Evolutionary conservation across 2,329 filamentous ascomycete species (phyloP).

Genomic region (Sarocladium brachiariae): DNA sequence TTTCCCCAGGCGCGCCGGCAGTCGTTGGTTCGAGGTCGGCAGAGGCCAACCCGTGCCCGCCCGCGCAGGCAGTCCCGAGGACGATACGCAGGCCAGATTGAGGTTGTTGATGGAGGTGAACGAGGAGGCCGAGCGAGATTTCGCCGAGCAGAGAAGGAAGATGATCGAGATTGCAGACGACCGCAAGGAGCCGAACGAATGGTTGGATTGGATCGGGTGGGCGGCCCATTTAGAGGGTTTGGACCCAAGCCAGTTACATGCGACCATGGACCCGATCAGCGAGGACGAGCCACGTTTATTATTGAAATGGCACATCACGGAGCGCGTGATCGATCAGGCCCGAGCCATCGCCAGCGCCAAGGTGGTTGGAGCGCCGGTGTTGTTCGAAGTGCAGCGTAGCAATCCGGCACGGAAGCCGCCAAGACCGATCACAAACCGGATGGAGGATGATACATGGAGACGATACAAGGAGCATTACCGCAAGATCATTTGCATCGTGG

Average conservation of each 20-base stretch:
- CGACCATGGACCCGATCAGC: background rate
- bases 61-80: background rate
- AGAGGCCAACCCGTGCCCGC: background rate
- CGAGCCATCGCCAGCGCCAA: background rate
- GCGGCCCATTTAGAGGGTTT: background rate
- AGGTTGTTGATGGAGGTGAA: background rate
- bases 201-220: background rate
- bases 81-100: background rate
- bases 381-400: background rate
- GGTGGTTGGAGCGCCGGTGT: background rate
- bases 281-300: background rate
- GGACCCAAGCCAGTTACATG: background rate
- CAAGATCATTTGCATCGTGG: conserved; percentile 7
- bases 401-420: background rate
- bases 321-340: background rate
- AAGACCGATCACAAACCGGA: background rate
- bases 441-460: conserved; percentile 2
- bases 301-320: background rate
- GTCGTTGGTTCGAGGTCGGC: background rate
- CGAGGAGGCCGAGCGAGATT: background rate
- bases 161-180: background rate
- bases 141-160: background rate
- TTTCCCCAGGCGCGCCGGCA: background rate
- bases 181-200: background rate
- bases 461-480: conserved; percentile 4